Conservation (phyloP, 2,329 filamentous ascomycete genomes). For the Akanthomyces dipterigenus region DNA sequence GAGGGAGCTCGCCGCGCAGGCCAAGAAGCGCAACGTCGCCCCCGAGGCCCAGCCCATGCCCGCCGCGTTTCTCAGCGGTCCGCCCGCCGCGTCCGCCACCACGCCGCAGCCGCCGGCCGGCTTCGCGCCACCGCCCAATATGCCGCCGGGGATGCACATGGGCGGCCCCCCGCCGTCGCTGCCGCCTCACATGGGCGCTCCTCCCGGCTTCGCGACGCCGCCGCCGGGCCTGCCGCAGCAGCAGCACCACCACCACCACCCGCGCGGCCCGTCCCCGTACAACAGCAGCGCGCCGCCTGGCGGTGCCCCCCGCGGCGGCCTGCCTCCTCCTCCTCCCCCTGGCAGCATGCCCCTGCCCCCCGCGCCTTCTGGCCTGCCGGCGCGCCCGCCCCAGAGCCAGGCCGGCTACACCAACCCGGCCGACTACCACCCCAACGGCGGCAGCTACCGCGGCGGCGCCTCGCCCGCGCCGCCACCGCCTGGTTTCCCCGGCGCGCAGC, state of each 20-base stretch:
- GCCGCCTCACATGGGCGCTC: neutral
- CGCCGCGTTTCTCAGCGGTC: slow-evolving; percentile 55
- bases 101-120: slow-evolving; percentile 21
- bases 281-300: slow-evolving; percentile 21
- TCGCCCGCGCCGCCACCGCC: slow-evolving; percentile 29
- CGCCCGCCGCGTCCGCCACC: slow-evolving; percentile 15
- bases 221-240: slow-evolving; percentile 15
- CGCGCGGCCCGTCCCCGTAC: slow-evolving; percentile 28
- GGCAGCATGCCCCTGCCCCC: slow-evolving; percentile 35
- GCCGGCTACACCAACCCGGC: slow-evolving; percentile 39
- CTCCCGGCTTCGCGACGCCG: slow-evolving; percentile 31
- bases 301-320: slow-evolving; percentile 22
- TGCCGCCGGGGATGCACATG: slow-evolving; percentile 18
- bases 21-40: slow-evolving; percentile 88
- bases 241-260: too few relatives aligned
- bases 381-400: slow-evolving; percentile 42
- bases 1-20: slow-evolving; percentile 82
- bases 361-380: slow-evolving; percentile 43
- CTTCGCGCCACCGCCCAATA: slow-evolving; percentile 28
- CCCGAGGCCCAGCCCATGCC: slow-evolving; percentile 72
- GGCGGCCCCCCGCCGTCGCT: slow-evolving; percentile 20
- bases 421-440: slow-evolving; percentile 37
- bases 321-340: neutral
- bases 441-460: slow-evolving; percentile 32
- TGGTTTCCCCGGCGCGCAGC: slow-evolving; percentile 27